phyloP scores from a whole-genome alignment of 108 stramenopile genomes.

The Schizochytrium sp. region DNA sequence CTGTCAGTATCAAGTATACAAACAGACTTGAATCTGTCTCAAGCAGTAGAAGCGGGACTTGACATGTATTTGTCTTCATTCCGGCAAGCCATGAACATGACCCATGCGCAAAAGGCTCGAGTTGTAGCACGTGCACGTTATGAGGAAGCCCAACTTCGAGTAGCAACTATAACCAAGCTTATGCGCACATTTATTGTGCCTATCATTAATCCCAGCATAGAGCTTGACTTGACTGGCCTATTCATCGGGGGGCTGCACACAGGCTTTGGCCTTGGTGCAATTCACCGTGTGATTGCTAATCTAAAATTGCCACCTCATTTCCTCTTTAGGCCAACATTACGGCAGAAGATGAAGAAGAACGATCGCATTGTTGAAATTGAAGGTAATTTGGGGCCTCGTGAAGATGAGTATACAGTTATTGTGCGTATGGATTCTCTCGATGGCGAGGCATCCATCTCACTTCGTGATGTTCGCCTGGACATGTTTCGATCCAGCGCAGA shows the following conservation, averaged over 20 bases:
- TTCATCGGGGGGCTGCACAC: slow-evolving; percentile 2
- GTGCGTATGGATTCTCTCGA: slow-evolving; percentile 21
- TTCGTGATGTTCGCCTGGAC: neutral
- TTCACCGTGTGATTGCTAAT: neutral
- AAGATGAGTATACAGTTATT: neutral
- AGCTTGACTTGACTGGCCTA: neutral
- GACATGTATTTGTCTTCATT: slow-evolving; percentile 27
- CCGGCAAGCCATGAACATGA: no score
- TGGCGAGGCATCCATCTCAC: neutral
- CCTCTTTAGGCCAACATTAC: slow-evolving; percentile 34
- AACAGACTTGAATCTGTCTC: slow-evolving; percentile 39
- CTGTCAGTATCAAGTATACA: neutral
- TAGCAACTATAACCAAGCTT: neutral
- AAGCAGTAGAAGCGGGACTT: neutral
- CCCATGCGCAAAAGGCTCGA: slow-evolving; percentile 18
- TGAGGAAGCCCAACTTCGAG: slow-evolving; percentile 16
- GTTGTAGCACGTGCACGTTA: neutral
- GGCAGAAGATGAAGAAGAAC: neutral
- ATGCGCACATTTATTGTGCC: neutral
- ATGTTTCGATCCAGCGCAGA: neutral
- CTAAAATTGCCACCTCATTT: slow-evolving; percentile 2
- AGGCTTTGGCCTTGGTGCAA: neutral
- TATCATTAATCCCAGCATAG: neutral
- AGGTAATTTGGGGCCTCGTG: neutral
- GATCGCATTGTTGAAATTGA: neutral